Evolutionary conservation across 495 filamentous ascomycete species (phyloP), one percentile per base, ranked within the genome.

Genomic region (Penicillium riverlandense): DNA sequence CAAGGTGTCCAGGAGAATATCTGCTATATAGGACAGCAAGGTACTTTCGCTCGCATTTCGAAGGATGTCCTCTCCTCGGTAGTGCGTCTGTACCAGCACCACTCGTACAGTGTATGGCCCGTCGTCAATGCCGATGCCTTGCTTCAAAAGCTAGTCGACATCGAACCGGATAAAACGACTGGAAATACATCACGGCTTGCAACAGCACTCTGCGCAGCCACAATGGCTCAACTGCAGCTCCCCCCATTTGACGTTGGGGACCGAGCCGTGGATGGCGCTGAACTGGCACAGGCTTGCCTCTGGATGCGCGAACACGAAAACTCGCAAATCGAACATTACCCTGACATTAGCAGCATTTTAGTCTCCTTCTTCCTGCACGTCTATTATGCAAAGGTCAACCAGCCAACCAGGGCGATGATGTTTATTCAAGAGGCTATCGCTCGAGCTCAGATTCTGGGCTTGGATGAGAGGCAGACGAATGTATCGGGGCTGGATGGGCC

Each of bases 331-430:
- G 28, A 48, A 11, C 49, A 54, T 14, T 28, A 52, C 41, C 41
- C 51, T 10, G 45, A 61, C 38, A 8, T 54, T 3, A 48, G 44
- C 22, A 49, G 49, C 13, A 38, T 61, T 5, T 43, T 65, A n/a
- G 47, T 49, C 8, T 61, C 59, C 1, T 63, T 65, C 37, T 63
- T 65, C 33, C 46, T 65, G 42, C 62, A 63, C 50, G 62, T 65
- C 10, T 63, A 62, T 30, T 50, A 65, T 48, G 59, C 62, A 10
- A 65, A 65, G 48, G 47, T 53, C 11, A 61, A 65, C 12, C 48
- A 51, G 37, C 48, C 54, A n/a, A 57, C 45, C 8, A 53, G 48
- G 15, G 59, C 62, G 5, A 57, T 61, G 59, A 57, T 58, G 47
- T 65, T 58, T 15, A 61, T 65, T 8, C 59, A 63, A 14, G 57